A percentile compares a stretch with the other conserved stretches of the same genome.
phyloP scores from a whole-genome alignment of 495 filamentous ascomycete genomes.

The Jackrogersella multiformis region DNA sequence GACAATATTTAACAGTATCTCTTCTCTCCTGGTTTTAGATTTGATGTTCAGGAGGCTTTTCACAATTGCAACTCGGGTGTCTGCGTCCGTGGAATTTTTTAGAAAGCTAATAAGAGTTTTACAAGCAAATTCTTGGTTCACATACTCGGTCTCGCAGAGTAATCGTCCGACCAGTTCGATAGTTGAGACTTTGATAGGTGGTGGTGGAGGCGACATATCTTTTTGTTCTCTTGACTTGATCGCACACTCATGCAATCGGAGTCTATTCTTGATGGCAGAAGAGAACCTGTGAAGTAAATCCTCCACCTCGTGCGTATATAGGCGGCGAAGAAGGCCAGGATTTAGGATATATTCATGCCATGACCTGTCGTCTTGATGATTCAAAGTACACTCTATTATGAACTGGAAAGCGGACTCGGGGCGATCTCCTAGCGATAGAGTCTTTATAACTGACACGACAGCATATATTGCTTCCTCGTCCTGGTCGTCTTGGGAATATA shows the following conservation, averaged over 20 bases:
- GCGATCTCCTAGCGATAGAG: slow-evolving; percentile 19
- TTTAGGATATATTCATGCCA: slow-evolving; percentile 51
- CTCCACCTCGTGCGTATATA: slow-evolving; percentile 43
- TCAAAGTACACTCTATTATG: slow-evolving; percentile 45
- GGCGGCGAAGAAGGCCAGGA: slow-evolving; percentile 33
- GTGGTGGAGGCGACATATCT: neutral
- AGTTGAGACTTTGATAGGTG: slow-evolving; percentile 51
- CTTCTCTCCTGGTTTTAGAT: slow-evolving; percentile 3
- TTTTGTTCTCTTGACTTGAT: slow-evolving; percentile 2
- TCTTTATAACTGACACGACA: slow-evolving; percentile 16
- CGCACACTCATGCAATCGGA: slow-evolving; percentile 42
- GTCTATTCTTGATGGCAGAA: slow-evolving; percentile 43
- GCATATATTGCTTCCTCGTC: neutral
- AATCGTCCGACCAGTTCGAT: slow-evolving; percentile 54
- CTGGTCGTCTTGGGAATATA: neutral
- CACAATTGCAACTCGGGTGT: slow-evolving; percentile 47
- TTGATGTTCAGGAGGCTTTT: slow-evolving; percentile 46
- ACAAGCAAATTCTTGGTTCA: slow-evolving; percentile 41
- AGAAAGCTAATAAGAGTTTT: slow-evolving; percentile 44
- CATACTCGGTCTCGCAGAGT: slow-evolving; percentile 45
- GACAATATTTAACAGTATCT: slow-evolving; percentile 33
- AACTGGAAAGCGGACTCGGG: slow-evolving; percentile 37
- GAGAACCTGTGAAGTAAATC: slow-evolving; percentile 45
- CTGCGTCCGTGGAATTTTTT: slow-evolving; percentile 45
- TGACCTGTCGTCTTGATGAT: slow-evolving; percentile 49